Conservation (phyloP, 2,329 filamentous ascomycete genomes). For the Penicillium polonicum region DNA sequence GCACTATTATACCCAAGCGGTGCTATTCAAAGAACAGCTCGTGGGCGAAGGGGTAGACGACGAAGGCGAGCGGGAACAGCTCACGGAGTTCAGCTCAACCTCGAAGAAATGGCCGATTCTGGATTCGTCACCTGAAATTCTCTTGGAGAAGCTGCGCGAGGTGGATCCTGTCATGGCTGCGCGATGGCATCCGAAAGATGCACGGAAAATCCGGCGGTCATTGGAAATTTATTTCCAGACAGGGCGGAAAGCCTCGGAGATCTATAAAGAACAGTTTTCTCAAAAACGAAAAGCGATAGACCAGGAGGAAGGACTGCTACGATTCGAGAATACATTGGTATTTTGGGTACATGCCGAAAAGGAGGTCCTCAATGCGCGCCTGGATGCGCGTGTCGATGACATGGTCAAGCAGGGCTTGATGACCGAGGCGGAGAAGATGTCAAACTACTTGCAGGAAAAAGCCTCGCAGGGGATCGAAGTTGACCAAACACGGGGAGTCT, state of each 20-base stretch:
- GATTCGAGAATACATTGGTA: slow-evolving; percentile 61
- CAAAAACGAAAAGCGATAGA: slow-evolving; percentile 26
- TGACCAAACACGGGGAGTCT: slow-evolving; percentile 80
- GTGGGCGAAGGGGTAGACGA: slow-evolving; percentile 43
- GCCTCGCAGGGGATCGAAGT: slow-evolving; percentile 53
- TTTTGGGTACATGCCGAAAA: slow-evolving; percentile 84
- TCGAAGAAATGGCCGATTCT: slow-evolving; percentile 66
- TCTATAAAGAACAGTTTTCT: slow-evolving; percentile 74
- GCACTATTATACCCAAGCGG: slow-evolving; percentile 88
- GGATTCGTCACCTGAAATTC: slow-evolving; percentile 65
- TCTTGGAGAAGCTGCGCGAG: slow-evolving; percentile 70
- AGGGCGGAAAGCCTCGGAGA: slow-evolving; percentile 75
- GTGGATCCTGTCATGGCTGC: slow-evolving; percentile 88
- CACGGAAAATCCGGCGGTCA: slow-evolving; percentile 83
- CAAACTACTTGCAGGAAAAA: slow-evolving; percentile 47
- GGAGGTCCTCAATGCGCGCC: slow-evolving; percentile 64
- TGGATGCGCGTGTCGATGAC: slow-evolving; percentile 75
- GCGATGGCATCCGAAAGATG: slow-evolving; percentile 91
- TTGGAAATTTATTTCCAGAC: slow-evolving; percentile 86
- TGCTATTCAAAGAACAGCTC: slow-evolving; percentile 75
- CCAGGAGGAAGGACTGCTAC: slow-evolving; percentile 38
- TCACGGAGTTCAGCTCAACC: slow-evolving; percentile 18
- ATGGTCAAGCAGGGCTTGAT: slow-evolving; percentile 72
- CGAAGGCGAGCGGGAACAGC: slow-evolving; percentile 27
- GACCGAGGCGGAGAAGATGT: slow-evolving; percentile 59